Evolutionary conservation across 2,329 filamentous ascomycete species (phyloP), one percentile per base, ranked within the genome.

Genomic region (Davidsoniella virescens): DNA sequence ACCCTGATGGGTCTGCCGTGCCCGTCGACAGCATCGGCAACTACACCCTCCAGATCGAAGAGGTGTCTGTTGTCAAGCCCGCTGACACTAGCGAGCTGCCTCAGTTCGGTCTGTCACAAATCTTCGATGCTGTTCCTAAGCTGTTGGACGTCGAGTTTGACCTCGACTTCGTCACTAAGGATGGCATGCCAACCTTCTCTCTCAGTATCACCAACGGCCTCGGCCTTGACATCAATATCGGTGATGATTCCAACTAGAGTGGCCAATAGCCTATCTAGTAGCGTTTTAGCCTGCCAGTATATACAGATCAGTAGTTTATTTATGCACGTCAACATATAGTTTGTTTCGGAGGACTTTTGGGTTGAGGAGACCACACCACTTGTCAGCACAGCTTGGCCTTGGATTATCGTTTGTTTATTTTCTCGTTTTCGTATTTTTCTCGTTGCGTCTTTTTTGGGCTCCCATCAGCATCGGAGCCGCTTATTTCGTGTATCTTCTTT

Each of bases 141-240:
- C 56, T 58, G 3, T 52, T 67, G 7, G 54, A 61, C 45, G 56
- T 66, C 16, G 57, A 62, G 49, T 62, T 68, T 42, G 52, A 57
- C 47, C 63, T 47, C 5, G 47, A 36, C 36, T 29, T 44, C 25
- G 33, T 23, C 42, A 26, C 42, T 9, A 23, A 45, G 26, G 51
- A 49, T 8, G 39, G 43, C 16, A 36, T 41, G 8, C 51, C 51
- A 3, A 49, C 46, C 16, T 52, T 52, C 47, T 49, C 47, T 12
- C 51, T 52, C 7, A 50, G 16, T 47, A 42, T 52, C 23, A 44
- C n/a, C 3, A 33, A 33, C 12, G 47, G 47, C 7, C 43, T 52
- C 4, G 45, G 48, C 18, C 25, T 52, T 17, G 51, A 46, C 37
- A 44, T 50, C 25, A 44, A 50, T 26, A 53, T 50, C 43, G 51